These are phyloP conservation scores for Kurtzmaniella quercitrusa DNA, from an alignment of 1,139 yeast genomes.

Conservation along the genomic window DNA sequence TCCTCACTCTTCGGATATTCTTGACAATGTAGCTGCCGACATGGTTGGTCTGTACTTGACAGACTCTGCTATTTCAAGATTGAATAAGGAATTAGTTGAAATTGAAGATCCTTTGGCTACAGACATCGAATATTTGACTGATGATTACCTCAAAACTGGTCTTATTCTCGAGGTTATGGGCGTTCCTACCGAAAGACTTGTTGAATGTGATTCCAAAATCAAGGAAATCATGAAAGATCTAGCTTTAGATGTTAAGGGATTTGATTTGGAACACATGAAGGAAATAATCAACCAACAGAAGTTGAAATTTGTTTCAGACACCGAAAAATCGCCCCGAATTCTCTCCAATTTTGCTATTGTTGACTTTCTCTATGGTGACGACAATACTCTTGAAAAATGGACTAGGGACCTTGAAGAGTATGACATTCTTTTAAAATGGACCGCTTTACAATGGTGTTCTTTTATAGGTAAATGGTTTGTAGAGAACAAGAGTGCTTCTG, in stretches of 20 bases:
- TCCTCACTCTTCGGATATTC: slow-evolving; percentile 52
- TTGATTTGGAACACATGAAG: slow-evolving; percentile 63
- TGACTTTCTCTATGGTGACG: slow-evolving; percentile 81
- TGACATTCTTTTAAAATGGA: slow-evolving; percentile 59
- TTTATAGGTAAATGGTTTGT: slow-evolving; percentile 53
- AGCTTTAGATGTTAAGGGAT: slow-evolving; percentile 30
- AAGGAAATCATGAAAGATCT: slow-evolving; percentile 51
- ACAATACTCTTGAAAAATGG: slow-evolving; percentile 53
- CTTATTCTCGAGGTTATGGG: slow-evolving; percentile 61
- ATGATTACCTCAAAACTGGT: slow-evolving; percentile 60
- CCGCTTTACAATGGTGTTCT: slow-evolving; percentile 60
- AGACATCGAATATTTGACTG: slow-evolving; percentile 63
- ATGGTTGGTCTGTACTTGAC: slow-evolving; percentile 74
- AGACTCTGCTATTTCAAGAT: slow-evolving; percentile 65
- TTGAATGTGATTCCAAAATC: slow-evolving; percentile 48
- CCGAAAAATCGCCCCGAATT: slow-evolving; percentile 63
- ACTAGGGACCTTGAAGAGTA: slow-evolving; percentile 55
- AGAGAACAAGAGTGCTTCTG: slow-evolving; percentile 64
- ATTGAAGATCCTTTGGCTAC: slow-evolving; percentile 81
- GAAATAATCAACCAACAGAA: slow-evolving; percentile 65
- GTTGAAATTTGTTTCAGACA: slow-evolving; percentile 56
- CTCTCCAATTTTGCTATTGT: slow-evolving; percentile 66
- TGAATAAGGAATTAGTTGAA: slow-evolving; percentile 70
- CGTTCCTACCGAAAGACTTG: slow-evolving; percentile 67
- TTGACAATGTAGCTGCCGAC: slow-evolving; percentile 64